Percentiles rank a stretch among this genome's conserved stretches.
Conservation (phyloP, 805 yeast genomes). For the Zygotorulaspora danielsina region DNA sequence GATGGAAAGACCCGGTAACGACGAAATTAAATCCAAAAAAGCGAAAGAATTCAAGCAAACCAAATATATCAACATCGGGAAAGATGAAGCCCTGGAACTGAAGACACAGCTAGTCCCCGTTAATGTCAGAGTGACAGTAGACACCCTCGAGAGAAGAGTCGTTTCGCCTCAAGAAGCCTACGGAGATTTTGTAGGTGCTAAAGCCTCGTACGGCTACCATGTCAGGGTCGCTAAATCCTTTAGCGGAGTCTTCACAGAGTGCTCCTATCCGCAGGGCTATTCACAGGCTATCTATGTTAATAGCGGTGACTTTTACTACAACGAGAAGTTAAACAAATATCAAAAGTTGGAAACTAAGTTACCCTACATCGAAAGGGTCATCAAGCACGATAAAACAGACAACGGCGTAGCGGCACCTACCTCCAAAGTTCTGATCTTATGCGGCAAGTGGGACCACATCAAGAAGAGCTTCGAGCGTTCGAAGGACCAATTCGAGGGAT, state of each 20-base stretch:
- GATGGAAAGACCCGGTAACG: constrained; percentile 37
- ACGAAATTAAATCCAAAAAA: constrained; percentile 31
- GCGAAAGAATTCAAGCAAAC: constrained; percentile 56
- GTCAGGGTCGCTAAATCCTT: constrained; percentile 64
- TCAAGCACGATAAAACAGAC: constrained; percentile 21
- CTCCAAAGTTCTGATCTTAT: constrained; percentile 46
- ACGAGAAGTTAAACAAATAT: constrained; percentile 28
- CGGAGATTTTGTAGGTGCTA: constrained; percentile 53
- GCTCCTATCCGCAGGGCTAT: constrained; percentile 64
- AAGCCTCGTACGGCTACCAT: constrained; percentile 63
- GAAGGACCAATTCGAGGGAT: constrained; percentile 46
- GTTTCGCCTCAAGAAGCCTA: constrained; percentile 73
- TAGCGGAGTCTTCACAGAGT: constrained; percentile 65
- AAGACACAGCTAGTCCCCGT: constrained; percentile 60
- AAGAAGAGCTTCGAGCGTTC: constrained; percentile 51
- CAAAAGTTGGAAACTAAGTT: constrained; percentile 21
- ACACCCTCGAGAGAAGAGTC: constrained; percentile 53
- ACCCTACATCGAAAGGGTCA: constrained; percentile 30
- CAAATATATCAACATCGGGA: constrained; percentile 74
- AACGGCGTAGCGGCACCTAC: constrained; percentile 10
- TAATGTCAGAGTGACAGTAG: constrained; percentile 78
- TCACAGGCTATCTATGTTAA: constrained; percentile 59
- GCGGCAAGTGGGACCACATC: constrained; percentile 61
- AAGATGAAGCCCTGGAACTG: constrained; percentile 53
- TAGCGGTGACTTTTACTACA: constrained; percentile 58